Conservation (phyloP, 345 rosid species). For the Syzygium jambos region DNA sequence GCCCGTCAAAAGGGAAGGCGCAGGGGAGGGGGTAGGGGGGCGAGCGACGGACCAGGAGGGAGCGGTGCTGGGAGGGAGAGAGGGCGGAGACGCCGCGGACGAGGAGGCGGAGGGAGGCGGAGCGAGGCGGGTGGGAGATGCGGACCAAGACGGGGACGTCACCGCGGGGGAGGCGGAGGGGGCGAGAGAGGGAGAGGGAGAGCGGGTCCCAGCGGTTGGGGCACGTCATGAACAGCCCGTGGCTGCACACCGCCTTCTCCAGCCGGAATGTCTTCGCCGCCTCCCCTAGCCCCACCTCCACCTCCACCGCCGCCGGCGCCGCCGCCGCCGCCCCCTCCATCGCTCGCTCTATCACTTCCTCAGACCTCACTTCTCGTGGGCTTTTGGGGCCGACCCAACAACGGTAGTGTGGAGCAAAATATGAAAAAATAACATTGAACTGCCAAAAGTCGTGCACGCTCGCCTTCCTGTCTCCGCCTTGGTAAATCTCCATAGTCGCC, state of each 20-base stretch:
- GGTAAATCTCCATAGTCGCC: not conserved
- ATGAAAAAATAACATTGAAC: not conserved
- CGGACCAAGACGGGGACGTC: slow-evolving; percentile 13
- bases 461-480: not conserved
- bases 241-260: slow-evolving; percentile 47
- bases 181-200: slow-evolving; percentile 30
- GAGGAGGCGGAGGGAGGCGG: slow-evolving; percentile 17
- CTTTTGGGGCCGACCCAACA: not conserved
- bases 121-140: slow-evolving; percentile 16
- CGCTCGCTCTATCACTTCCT: not conserved
- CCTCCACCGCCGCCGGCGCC: not conserved
- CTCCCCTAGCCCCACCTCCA: slow-evolving; percentile 6
- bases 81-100: slow-evolving; percentile 14
- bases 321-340: not conserved
- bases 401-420: not conserved
- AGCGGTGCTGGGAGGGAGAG: slow-evolving; percentile 7
- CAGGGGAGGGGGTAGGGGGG: not conserved
- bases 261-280: slow-evolving; percentile 20
- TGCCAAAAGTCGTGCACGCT: not conserved
- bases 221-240: slow-evolving; percentile 45
- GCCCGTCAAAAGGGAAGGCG: not conserved
- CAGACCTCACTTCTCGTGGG: not conserved
- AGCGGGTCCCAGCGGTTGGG: slow-evolving; percentile 46
- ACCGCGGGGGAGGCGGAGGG: slow-evolving; percentile 20
- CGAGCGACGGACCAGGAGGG: slow-evolving; percentile 6